These are phyloP conservation scores for Pyracantha coccinea DNA, from an alignment of 331 rosid species.

Conservation along the genomic window DNA sequence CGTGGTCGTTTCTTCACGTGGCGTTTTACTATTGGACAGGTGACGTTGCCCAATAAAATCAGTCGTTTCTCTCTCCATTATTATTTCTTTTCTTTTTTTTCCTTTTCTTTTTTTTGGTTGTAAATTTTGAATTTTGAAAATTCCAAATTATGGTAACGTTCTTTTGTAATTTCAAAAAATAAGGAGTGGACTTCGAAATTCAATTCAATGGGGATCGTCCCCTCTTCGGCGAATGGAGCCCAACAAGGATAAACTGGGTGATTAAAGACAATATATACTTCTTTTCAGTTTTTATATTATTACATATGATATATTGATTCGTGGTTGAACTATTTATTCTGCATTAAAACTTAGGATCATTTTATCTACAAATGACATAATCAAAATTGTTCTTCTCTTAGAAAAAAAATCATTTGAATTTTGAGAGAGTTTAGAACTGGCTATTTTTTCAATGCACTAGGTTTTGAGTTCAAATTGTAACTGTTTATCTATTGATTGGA, in stretches of 20 bases:
- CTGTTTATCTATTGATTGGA: too few relatives aligned
- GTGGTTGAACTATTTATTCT: too few relatives aligned
- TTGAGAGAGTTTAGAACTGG: too few relatives aligned
- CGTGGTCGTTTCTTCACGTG: conserved; percentile 22
- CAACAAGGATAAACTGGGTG: background rate
- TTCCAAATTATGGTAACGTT: background rate
- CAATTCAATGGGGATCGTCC: background rate
- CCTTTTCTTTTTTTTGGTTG: background rate
- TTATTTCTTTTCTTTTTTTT: too few relatives aligned
- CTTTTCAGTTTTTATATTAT: too few relatives aligned
- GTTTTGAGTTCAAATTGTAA: too few relatives aligned
- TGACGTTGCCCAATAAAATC: conserved; percentile 23
- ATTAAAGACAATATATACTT: background rate
- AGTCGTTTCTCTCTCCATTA: background rate
- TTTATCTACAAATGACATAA: too few relatives aligned
- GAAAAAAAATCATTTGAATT: too few relatives aligned
- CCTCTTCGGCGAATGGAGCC: background rate
- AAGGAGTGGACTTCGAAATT: background rate
- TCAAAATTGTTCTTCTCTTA: too few relatives aligned
- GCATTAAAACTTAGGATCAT: too few relatives aligned
- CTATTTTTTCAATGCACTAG: too few relatives aligned
- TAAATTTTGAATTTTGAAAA: conserved; percentile 20
- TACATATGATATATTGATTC: too few relatives aligned
- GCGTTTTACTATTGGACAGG: conserved; percentile 9
- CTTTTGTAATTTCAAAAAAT: background rate